A percentile compares a stretch with the other conserved stretches of the same genome.
Evolutionary conservation across 306 rosid species (phyloP).

Genomic region (Quercus cerris): DNA sequence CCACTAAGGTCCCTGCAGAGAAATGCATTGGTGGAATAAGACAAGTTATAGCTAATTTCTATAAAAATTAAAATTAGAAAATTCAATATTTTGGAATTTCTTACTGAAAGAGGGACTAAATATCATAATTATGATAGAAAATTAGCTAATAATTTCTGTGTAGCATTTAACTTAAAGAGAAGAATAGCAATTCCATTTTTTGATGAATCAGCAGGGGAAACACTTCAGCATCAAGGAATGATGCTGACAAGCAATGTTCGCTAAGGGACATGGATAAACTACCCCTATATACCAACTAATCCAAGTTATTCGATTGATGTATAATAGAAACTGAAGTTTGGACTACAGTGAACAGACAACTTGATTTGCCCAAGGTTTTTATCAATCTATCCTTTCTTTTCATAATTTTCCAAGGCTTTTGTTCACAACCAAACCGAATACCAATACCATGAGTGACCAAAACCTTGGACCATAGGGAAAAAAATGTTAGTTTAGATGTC

Average conservation of each 20-base stretch:
- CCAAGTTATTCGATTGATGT: background rate
- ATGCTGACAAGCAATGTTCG: background rate
- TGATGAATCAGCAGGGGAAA: background rate
- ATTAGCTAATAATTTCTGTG: background rate
- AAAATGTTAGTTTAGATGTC: slow-evolving; percentile 8
- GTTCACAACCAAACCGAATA: background rate
- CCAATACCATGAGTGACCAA: background rate
- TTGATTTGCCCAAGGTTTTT: background rate
- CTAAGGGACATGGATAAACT: background rate
- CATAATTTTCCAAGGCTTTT: background rate
- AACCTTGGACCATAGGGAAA: background rate
- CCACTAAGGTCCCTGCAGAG: background rate
- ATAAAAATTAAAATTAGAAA: no score
- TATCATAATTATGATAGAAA: background rate
- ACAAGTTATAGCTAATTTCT: background rate
- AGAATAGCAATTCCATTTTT: background rate
- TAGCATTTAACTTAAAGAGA: background rate
- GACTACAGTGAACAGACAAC: background rate
- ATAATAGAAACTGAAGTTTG: background rate
- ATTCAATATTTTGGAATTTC: background rate
- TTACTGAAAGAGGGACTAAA: background rate
- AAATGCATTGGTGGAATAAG: background rate
- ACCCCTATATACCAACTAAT: background rate
- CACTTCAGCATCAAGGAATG: background rate
- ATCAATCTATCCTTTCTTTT: background rate